phyloP scores from a whole-genome alignment of 768 basidiomycete genomes.

The Suillus hirtellus region DNA sequence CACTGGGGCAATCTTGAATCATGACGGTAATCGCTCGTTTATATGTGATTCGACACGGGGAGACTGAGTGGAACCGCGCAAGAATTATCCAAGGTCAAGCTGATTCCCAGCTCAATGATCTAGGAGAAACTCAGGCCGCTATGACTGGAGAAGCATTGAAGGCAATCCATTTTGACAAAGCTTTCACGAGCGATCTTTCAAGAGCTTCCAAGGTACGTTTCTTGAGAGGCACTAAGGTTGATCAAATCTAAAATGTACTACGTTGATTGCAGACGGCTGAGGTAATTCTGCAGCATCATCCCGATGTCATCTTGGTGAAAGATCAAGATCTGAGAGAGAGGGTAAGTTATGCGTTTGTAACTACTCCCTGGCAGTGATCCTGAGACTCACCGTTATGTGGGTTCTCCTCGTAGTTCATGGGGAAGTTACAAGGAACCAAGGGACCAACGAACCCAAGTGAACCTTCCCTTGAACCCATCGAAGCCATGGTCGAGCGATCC shows the following conservation, averaged over 20 bases:
- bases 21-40: slow-evolving; percentile 32
- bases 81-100: slow-evolving; percentile 75
- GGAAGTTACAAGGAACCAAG: slow-evolving; percentile 54
- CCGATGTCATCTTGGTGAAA: slow-evolving; percentile 42
- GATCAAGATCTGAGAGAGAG: slow-evolving; percentile 61
- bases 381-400: slow-evolving; percentile 1
- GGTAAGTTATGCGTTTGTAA: slow-evolving; percentile 35
- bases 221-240: not conserved
- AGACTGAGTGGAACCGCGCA: slow-evolving; percentile 67
- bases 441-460: slow-evolving; percentile 20
- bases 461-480: slow-evolving; percentile 27
- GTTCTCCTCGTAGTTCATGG: slow-evolving; percentile 48
- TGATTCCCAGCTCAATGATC: slow-evolving; percentile 67
- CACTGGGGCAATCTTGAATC: not conserved
- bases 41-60: slow-evolving; percentile 76
- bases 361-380: slow-evolving; percentile 5
- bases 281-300: slow-evolving; percentile 57
- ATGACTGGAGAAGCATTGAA: slow-evolving; percentile 56
- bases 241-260: not conserved
- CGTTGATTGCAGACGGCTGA: slow-evolving; percentile 59
- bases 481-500: slow-evolving; percentile 49
- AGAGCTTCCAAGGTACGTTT: slow-evolving; percentile 52
- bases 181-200: slow-evolving; percentile 70
- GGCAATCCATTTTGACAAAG: slow-evolving; percentile 54
- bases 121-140: slow-evolving; percentile 61